A percentile compares a stretch with the other conserved stretches of the same genome.
phyloP scores from a whole-genome alignment of 2,329 filamentous ascomycete genomes.

The Ascochyta viciae-villosae region DNA sequence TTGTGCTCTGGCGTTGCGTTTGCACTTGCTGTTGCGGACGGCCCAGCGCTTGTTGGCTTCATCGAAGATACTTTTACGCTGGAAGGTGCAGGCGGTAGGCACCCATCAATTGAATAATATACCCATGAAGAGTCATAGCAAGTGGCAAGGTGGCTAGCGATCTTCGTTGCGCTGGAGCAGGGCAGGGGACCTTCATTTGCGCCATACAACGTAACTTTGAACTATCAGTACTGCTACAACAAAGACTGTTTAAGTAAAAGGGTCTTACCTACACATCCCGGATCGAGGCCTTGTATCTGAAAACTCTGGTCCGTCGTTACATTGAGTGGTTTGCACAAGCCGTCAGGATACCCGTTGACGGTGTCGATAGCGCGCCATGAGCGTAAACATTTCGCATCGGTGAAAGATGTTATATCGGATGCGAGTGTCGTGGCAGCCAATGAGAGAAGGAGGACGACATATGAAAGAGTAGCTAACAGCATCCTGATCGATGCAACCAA shows the following conservation, averaged over 20 bases:
- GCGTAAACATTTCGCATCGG: conserved; percentile 18
- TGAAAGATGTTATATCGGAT: conserved; percentile 24
- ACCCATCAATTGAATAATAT: conserved; percentile 40
- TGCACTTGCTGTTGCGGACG: conserved; percentile 10
- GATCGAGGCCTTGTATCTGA: conserved; percentile 34
- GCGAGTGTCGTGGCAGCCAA: background rate
- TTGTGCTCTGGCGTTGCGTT: background rate
- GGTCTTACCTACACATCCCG: conserved; percentile 32
- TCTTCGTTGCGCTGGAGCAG: conserved; percentile 28
- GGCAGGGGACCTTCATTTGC: conserved; percentile 17
- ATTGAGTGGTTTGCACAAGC: conserved; percentile 23
- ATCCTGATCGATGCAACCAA: background rate
- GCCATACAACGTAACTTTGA: conserved; percentile 37
- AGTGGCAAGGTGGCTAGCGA: conserved; percentile 27
- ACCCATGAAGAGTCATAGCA: conserved; percentile 40
- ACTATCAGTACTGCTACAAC: background rate
- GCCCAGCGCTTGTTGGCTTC: background rate
- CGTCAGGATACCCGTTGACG: conserved; percentile 28
- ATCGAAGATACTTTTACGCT: background rate
- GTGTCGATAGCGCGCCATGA: conserved; percentile 21
- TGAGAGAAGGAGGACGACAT: background rate
- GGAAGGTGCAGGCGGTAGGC: conserved; percentile 19
- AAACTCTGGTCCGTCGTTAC: conserved; percentile 26
- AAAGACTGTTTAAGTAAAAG: background rate
- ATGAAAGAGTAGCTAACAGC: background rate